Conservation (phyloP, 139 green algal species). For the Micromonas pusilla region DNA sequence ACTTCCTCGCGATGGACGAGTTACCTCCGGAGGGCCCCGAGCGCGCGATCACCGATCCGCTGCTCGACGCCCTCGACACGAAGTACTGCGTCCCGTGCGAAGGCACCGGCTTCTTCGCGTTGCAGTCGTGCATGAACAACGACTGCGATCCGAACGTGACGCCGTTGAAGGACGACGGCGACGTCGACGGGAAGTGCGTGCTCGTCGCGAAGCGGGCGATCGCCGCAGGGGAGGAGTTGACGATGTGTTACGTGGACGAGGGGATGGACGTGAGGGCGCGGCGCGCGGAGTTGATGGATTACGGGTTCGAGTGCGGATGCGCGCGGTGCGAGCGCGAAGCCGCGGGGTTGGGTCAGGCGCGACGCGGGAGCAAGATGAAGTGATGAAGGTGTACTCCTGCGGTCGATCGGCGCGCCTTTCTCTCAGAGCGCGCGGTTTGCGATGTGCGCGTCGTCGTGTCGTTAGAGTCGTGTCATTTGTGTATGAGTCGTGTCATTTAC, state of each 20-base stretch:
- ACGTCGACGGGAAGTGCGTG: slow-evolving; percentile 41
- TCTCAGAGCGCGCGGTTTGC: too few species aligned
- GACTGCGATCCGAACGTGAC: slow-evolving; percentile 69
- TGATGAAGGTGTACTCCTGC: background rate
- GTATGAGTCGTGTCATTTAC: too few species aligned
- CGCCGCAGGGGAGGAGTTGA: slow-evolving; percentile 34
- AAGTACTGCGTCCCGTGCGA: slow-evolving; percentile 52
- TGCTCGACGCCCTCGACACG: slow-evolving; percentile 64
- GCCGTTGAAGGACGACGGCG: slow-evolving; percentile 47
- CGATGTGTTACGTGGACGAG: slow-evolving; percentile 57
- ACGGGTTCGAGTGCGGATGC: slow-evolving; percentile 73
- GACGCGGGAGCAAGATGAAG: background rate
- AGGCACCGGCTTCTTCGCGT: slow-evolving; percentile 74
- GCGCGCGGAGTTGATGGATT: slow-evolving; percentile 57
- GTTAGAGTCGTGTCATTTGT: too few species aligned
- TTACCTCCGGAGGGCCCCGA: slow-evolving; percentile 21
- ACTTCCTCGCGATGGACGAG: slow-evolving; percentile 50
- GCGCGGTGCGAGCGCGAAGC: slow-evolving; percentile 35
- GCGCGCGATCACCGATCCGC: slow-evolving; percentile 40
- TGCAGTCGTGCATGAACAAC: slow-evolving; percentile 87
- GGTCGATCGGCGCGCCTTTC: too few species aligned
- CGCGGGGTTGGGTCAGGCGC: background rate
- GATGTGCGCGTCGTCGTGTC: background rate
- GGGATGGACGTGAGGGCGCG: slow-evolving; percentile 39
- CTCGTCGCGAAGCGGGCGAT: slow-evolving; percentile 36